A percentile compares a stretch with the other conserved stretches of the same genome.
phyloP scores from a whole-genome alignment of 306 rosid genomes.

The Prinsepia uniflora region DNA sequence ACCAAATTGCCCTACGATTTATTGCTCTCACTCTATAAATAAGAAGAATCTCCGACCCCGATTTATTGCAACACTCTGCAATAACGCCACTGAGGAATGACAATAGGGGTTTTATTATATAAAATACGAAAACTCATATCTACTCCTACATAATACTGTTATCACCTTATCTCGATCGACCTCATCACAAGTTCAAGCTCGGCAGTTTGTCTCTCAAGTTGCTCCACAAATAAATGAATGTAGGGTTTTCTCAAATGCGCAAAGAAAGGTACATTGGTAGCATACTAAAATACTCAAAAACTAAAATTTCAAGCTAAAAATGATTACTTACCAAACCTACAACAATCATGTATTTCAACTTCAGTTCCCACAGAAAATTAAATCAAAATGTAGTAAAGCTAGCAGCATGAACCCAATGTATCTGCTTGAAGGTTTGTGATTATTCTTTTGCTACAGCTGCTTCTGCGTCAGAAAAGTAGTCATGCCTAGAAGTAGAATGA shows the following conservation, averaged over 20 bases:
- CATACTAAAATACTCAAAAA: not conserved
- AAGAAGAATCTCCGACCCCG: too few relatives aligned
- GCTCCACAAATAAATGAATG: not conserved
- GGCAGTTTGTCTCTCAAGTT: not conserved
- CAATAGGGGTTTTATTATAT: too few relatives aligned
- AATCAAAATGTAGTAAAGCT: not conserved
- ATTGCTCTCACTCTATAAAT: too few relatives aligned
- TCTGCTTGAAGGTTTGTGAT: not conserved
- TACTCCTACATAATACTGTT: too few relatives aligned
- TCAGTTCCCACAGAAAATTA: not conserved
- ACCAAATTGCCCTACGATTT: too few relatives aligned
- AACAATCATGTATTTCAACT: not conserved
- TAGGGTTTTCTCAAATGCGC: not conserved
- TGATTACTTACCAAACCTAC: not conserved
- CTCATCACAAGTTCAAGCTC: too few relatives aligned
- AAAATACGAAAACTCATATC: too few relatives aligned
- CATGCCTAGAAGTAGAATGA: not conserved
- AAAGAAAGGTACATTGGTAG: not conserved
- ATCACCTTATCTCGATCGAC: too few relatives aligned
- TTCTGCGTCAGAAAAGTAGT: conserved; percentile 18
- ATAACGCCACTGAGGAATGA: too few relatives aligned
- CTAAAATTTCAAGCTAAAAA: not conserved
- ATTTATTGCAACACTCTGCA: too few relatives aligned
- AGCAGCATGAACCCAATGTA: not conserved
- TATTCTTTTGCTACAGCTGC: conserved; percentile 17